Evolutionary conservation across 805 yeast genomes (phyloP), one percentile per base, ranked within the genome.

Genomic region (Candida piceae): DNA sequence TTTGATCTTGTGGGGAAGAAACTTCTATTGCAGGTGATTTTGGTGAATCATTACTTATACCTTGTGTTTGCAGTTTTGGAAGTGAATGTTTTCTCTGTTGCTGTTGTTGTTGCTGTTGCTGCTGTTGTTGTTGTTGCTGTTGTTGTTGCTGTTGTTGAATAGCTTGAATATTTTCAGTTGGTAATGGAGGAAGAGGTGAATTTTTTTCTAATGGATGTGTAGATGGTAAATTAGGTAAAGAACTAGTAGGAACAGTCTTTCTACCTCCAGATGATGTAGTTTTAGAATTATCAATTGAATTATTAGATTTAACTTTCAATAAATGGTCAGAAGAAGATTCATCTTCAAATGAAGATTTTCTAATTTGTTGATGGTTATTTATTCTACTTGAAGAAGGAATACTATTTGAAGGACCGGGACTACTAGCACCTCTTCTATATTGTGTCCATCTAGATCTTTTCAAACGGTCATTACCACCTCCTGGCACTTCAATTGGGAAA

Each of bases 361-460:
- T n/a, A n/a, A n/a, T n/a, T n/a, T n/a, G n/a, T n/a, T n/a, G n/a
- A n/a, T n/a, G n/a, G n/a, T n/a, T n/a, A n/a, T n/a, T n/a, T n/a
- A n/a, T n/a, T n/a, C n/a, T n/a, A n/a, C n/a, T n/a, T n/a, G n/a
- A n/a, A n/a, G n/a, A n/a, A n/a, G n/a, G n/a, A n/a, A n/a, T n/a
- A n/a, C n/a, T n/a, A 12, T 24, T 12, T 24, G 7, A 24, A 13
- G 26, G 7, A 24, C 5, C 26, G 26, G 26, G 10, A 21, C 9
- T 21, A 10, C 9, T 21, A 7, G n/a, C 42, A 11, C 65, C 67
- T 53, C 66, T 60, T 43, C 74, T 63, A 48, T 73, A 72, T 1
- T 76, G 69, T 21, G 73, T 66, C 67, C 77, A 72, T 46, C 69
- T 63, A 41, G 72, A 64, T 52, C 78, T 65, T 46, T 63, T 69